phyloP scores from a whole-genome alignment of 768 basidiomycete species.

The Boletus coccyginus region DNA sequence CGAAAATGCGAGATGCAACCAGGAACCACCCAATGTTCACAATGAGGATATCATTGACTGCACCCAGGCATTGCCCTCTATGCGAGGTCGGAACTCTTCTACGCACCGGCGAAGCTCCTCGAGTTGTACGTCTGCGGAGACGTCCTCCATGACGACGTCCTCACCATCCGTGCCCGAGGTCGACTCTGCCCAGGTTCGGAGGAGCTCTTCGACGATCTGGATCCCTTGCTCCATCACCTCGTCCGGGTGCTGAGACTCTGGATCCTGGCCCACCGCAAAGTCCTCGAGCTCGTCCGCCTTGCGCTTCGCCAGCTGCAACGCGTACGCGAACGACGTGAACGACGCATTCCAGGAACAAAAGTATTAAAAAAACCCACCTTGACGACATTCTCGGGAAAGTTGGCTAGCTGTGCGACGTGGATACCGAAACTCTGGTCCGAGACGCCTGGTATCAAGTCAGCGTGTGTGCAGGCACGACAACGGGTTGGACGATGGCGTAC shows the following conservation, averaged over 20 bases:
- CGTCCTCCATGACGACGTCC: conserved; percentile 53
- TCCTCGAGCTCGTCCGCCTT: conserved; percentile 93
- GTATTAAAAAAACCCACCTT: conserved; percentile 49
- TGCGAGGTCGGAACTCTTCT: conserved; percentile 59
- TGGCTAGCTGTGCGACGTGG: conserved; percentile 95
- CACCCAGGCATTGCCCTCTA: conserved; percentile 81
- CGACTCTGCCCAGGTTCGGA: conserved; percentile 61
- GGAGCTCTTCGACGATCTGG: conserved; percentile 73
- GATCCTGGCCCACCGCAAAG: conserved; percentile 51
- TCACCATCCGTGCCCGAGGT: conserved; percentile 35
- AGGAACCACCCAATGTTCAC: conserved; percentile 21
- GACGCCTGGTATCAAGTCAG: conserved; percentile 50
- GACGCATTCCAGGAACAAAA: background rate
- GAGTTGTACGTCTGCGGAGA: conserved; percentile 36
- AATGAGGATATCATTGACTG: conserved; percentile 51
- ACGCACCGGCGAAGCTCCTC: conserved; percentile 57
- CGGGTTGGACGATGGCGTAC: conserved; percentile 39
- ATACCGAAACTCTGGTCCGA: conserved; percentile 99
- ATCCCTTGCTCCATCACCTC: conserved; percentile 78
- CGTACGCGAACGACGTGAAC: background rate
- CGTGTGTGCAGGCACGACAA: background rate
- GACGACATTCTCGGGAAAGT: conserved; percentile 94
- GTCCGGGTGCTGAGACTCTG: conserved; percentile 46
- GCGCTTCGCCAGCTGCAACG: conserved; percentile 72
- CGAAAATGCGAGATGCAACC: background rate